A percentile compares a stretch with the other conserved stretches of the same genome.
These are phyloP conservation scores for Colletotrichum endophyticum DNA, from an alignment of 2,329 filamentous ascomycete species.

Conservation along the genomic window DNA sequence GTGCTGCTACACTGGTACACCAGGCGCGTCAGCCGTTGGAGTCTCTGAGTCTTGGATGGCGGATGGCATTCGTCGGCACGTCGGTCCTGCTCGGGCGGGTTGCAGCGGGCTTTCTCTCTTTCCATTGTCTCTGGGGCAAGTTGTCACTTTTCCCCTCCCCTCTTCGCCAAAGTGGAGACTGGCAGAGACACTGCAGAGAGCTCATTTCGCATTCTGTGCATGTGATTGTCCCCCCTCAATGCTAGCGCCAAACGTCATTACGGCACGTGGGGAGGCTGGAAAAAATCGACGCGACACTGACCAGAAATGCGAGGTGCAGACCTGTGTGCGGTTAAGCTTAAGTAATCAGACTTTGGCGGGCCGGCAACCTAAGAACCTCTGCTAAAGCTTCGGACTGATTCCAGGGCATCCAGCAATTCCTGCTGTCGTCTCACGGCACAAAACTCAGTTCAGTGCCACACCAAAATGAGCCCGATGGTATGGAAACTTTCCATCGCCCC, in stretches of 20 bases:
- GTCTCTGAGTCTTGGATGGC: background rate
- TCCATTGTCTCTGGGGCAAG: background rate
- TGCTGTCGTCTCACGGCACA: background rate
- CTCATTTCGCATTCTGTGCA: background rate
- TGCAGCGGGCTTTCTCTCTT: background rate
- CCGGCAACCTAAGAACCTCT: background rate
- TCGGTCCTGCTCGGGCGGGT: background rate
- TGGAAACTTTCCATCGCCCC: background rate
- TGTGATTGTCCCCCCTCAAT: background rate
- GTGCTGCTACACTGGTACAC: background rate
- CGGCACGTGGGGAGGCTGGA: constrained; percentile 1
- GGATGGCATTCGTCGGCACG: background rate
- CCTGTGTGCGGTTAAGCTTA: background rate
- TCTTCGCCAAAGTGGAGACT: background rate
- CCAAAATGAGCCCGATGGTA: background rate
- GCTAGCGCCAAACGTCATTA: constrained; percentile 10
- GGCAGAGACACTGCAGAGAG: background rate
- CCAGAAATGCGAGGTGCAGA: constrained; percentile 1
- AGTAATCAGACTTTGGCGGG: constrained; percentile 6
- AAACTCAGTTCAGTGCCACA: background rate
- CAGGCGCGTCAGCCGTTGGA: constrained; percentile 6
- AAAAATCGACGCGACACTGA: background rate
- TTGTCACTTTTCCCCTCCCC: background rate
- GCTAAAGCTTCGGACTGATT: background rate
- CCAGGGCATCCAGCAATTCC: background rate